Evolutionary conservation across 78 protist genomes (phyloP).

Genomic region (Dictyostelium intermedium): DNA sequence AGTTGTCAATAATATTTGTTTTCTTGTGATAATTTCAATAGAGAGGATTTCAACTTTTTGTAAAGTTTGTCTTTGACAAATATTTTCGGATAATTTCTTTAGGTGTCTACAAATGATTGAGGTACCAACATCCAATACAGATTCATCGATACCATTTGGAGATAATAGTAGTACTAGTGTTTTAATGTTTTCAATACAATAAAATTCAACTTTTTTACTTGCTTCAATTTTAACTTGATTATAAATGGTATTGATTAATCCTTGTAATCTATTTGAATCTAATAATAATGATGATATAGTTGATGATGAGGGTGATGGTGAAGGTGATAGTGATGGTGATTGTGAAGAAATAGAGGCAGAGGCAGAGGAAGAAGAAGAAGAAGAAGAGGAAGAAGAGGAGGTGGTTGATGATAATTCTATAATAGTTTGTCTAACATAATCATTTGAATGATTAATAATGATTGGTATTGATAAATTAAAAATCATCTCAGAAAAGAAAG

Average conservation of each 20-base stretch:
- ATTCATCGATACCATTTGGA: slow-evolving; percentile 50
- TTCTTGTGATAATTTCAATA: slow-evolving; percentile 53
- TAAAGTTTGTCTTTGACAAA: slow-evolving; percentile 4
- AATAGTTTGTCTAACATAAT: not conserved
- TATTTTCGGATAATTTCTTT: not conserved
- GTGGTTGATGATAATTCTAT: not conserved
- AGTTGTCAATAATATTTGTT: slow-evolving; percentile 5
- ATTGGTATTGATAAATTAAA: slow-evolving; percentile 54
- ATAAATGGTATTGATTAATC: not conserved
- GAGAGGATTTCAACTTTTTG: slow-evolving; percentile 25
- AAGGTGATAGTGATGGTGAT: not conserved
- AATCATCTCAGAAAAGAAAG: slow-evolving; percentile 67
- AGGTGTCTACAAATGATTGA: slow-evolving; percentile 32
- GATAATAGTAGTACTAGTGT: not conserved
- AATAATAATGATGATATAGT: not conserved
- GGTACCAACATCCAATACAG: slow-evolving; percentile 29
- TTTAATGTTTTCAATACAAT: slow-evolving; percentile 39
- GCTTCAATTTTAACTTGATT: not conserved
- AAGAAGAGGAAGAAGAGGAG: not conserved
- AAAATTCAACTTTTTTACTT: not conserved
- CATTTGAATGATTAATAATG: slow-evolving; percentile 8
- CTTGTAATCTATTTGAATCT: slow-evolving; percentile 21
- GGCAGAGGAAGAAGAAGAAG: not conserved
- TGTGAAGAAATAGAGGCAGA: not conserved
- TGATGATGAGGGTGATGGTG: not conserved